Evolutionary conservation across 2,329 filamentous ascomycete genomes (phyloP).

Genomic region (Nemania serpens): DNA sequence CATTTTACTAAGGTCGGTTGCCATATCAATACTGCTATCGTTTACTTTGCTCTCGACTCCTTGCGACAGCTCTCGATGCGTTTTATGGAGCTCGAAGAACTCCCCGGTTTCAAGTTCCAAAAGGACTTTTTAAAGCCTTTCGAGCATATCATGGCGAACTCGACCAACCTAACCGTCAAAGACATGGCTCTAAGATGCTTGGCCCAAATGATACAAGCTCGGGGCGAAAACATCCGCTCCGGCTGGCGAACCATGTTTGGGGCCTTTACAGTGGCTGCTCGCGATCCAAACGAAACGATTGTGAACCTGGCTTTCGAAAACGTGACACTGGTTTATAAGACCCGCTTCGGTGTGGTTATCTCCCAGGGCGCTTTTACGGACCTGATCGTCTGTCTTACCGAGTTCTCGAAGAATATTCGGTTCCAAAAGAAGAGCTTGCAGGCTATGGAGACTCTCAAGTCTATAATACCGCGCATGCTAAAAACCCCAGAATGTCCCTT

Average conservation of each 20-base stretch:
- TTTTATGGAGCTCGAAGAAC: slow-evolving; percentile 97
- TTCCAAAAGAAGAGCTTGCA: slow-evolving; percentile 99
- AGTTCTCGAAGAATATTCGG: slow-evolving; percentile 97
- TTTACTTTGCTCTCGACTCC: slow-evolving; percentile 96
- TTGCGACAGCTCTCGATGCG: slow-evolving; percentile 95
- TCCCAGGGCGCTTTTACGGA: slow-evolving; percentile 97
- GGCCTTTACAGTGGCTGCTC: slow-evolving; percentile 93
- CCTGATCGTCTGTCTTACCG: slow-evolving; percentile 91
- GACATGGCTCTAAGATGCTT: slow-evolving; percentile 96
- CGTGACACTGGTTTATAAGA: slow-evolving; percentile 93
- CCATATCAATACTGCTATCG: slow-evolving; percentile 93
- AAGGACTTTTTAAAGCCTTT: slow-evolving; percentile 99
- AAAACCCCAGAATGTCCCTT: slow-evolving; percentile 94
- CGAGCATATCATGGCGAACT: slow-evolving; percentile 95
- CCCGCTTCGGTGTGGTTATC: slow-evolving; percentile 93
- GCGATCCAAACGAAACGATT: slow-evolving; percentile 91
- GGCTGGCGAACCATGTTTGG: slow-evolving; percentile 99
- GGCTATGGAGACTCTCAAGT: slow-evolving; percentile 92
- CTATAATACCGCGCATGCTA: slow-evolving; percentile 91
- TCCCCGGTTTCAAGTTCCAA: slow-evolving; percentile 99
- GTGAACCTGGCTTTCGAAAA: slow-evolving; percentile 97
- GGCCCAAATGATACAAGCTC: slow-evolving; percentile 98
- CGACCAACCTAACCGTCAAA: slow-evolving; percentile 88
- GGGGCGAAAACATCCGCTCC: slow-evolving; percentile 94
- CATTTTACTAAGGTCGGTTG: slow-evolving; percentile 99